These are phyloP conservation scores for Aspergillus olivimuriae DNA, from an alignment of 495 filamentous ascomycete genomes.

Conservation along the genomic window DNA sequence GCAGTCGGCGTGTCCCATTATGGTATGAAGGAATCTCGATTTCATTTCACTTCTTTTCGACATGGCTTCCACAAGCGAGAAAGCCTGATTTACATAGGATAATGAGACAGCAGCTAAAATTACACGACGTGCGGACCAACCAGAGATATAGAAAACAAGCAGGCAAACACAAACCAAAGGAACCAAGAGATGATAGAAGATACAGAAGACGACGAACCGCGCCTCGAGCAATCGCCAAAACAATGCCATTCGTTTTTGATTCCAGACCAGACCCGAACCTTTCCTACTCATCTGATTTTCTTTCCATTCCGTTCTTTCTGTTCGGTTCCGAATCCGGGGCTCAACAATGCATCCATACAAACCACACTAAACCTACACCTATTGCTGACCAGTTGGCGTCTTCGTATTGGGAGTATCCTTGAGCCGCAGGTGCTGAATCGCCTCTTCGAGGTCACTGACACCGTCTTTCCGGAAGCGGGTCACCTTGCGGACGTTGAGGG, in stretches of 20 bases:
- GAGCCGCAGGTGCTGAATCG: constrained; percentile 57
- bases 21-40: too few relatives aligned
- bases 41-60: too few relatives aligned
- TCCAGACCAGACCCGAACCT: too few relatives aligned
- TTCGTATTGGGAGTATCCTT: constrained; percentile 8
- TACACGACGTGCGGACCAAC: constrained; percentile 8
- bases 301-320: too few relatives aligned
- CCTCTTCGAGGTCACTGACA: constrained; percentile 55
- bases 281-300: too few relatives aligned
- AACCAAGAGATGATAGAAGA: background rate
- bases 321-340: too few relatives aligned
- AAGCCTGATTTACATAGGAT: background rate
- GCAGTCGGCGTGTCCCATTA: too few relatives aligned
- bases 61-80: too few relatives aligned
- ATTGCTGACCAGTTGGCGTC: constrained; percentile 6
- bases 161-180: constrained; percentile 1
- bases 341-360: too few relatives aligned
- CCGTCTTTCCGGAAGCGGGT: constrained; percentile 68
- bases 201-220: background rate
- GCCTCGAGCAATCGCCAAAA: background rate
- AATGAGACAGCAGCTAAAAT: constrained; percentile 11
- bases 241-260: background rate
- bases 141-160: constrained; percentile 1
- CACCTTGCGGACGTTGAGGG: constrained; percentile 77
- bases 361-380: background rate